phyloP scores from a whole-genome alignment of 495 filamentous ascomycete genomes.

The Penicillium lividum region DNA sequence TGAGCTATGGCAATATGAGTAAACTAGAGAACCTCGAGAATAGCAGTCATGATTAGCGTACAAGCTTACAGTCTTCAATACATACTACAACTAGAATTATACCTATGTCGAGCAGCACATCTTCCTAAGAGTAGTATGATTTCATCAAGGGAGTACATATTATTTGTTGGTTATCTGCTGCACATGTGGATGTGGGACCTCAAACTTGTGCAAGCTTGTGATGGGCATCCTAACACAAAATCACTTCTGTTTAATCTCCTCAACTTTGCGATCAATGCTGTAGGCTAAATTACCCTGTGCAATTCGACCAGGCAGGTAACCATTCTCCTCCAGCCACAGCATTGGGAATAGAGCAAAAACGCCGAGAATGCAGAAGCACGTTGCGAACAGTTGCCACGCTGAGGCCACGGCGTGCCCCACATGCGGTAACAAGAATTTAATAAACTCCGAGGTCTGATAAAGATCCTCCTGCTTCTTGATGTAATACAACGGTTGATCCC shows the following conservation, averaged over 20 bases:
- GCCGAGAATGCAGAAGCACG: slow-evolving; percentile 60
- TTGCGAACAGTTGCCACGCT: slow-evolving; percentile 61
- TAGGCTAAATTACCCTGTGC: slow-evolving; percentile 32
- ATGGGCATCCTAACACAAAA: neutral
- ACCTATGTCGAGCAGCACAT: too few relatives aligned
- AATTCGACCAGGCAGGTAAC: slow-evolving; percentile 24
- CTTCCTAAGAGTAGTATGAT: too few relatives aligned
- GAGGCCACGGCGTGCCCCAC: slow-evolving; percentile 48
- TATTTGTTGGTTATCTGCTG: too few relatives aligned
- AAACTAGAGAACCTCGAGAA: neutral
- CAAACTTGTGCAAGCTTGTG: too few relatives aligned
- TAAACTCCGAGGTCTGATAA: slow-evolving; percentile 77
- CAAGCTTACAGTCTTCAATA: neutral
- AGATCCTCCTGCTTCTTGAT: slow-evolving; percentile 77
- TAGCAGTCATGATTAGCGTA: too few relatives aligned
- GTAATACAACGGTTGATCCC: slow-evolving; percentile 52
- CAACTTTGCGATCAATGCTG: slow-evolving; percentile 25
- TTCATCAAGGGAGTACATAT: too few relatives aligned
- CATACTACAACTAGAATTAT: neutral
- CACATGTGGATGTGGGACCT: too few relatives aligned
- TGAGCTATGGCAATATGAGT: too few relatives aligned
- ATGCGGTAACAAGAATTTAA: slow-evolving; percentile 61
- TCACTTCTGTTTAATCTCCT: slow-evolving; percentile 30
- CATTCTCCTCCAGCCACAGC: slow-evolving; percentile 50
- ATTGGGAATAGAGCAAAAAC: slow-evolving; percentile 54